Conservation (phyloP, 139 green algal species). For the Coelastrella sp. region DNA sequence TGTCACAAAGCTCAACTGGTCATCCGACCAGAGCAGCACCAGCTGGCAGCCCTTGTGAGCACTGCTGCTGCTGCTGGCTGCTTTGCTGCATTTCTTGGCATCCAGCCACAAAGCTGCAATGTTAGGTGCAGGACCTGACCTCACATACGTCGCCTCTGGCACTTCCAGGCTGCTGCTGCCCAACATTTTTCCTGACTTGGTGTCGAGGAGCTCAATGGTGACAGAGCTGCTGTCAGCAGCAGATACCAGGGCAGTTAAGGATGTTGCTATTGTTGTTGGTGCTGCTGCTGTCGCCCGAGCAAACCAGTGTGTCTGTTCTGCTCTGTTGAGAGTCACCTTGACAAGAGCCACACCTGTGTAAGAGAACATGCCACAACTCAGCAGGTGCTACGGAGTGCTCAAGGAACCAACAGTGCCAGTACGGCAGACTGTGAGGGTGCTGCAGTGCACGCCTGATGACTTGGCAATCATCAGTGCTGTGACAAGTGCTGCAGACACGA, state of each 20-base stretch:
- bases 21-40: slow-evolving; percentile 64
- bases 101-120: slow-evolving; percentile 17
- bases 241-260: background rate
- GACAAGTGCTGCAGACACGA: too few relatives aligned
- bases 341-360: slow-evolving; percentile 16
- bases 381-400: too few relatives aligned
- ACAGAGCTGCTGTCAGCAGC: background rate
- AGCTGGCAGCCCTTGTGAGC: background rate
- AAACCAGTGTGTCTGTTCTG: background rate
- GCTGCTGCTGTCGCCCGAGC: slow-evolving; percentile 10
- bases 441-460: too few relatives aligned
- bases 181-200: background rate
- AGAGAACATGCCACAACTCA: background rate
- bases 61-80: background rate
- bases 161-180: background rate
- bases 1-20: slow-evolving; percentile 59
- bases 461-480: too few relatives aligned
- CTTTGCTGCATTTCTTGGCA: background rate
- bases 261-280: slow-evolving; percentile 16
- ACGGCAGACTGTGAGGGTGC: too few relatives aligned
- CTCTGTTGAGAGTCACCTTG: background rate
- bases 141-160: background rate
- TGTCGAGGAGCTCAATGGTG: background rate
- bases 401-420: too few relatives aligned
- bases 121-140: background rate